Evolutionary conservation across 805 yeast genomes (phyloP), one percentile per base, ranked within the genome.

Genomic region (Metschnikowia anglica): DNA sequence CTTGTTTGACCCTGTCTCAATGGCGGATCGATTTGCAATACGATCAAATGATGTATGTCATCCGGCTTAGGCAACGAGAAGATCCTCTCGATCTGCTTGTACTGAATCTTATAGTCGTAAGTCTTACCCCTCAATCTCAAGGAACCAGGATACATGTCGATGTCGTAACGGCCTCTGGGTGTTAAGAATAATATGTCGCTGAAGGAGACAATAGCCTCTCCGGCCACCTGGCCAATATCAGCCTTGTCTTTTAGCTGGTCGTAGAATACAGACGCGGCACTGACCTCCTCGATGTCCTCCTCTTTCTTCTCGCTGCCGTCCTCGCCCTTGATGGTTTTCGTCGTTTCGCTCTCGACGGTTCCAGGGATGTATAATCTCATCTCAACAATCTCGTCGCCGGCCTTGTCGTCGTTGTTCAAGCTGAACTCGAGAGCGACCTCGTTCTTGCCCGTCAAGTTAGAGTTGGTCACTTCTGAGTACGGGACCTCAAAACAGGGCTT

Each of bases 141-240:
- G 39, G 93, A 85, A 23, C 80, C 78, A 26, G 87, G 82, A 66
- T 87, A 93, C 82, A 93, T 84, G 65, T 91, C 97, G 55, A 93
- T 85, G 63, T 93, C 98, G 63, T 90, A 93, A 65, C 99, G 91
- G 52, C 99, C 99, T 76, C 99, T 83, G 57, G 99, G 99, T 1
- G 98, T 93, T 46, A 93, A 79, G 74, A 93, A 88, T 61, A 91
- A 74, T 3, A 90, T 81, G 56, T 91, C 98, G 38, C 85, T 79
- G 68, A 91, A 90, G 5, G 97, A 85, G 4, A 88, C 97, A 61
- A 93, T 85, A 7, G 96, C 93, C 52, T 90, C 96, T 29, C 98
- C 98, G 0, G 96, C 83, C 37, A 83, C 91, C 63, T 84, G 91
- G 13, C 98, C 97, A 59, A 93, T 86, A 56, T 87, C 91, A 16